Percentiles rank a stretch among this genome's conserved stretches.
Evolutionary conservation across 2,329 filamentous ascomycete species (phyloP).

Genomic region (Trematosphaeria pertusa): DNA sequence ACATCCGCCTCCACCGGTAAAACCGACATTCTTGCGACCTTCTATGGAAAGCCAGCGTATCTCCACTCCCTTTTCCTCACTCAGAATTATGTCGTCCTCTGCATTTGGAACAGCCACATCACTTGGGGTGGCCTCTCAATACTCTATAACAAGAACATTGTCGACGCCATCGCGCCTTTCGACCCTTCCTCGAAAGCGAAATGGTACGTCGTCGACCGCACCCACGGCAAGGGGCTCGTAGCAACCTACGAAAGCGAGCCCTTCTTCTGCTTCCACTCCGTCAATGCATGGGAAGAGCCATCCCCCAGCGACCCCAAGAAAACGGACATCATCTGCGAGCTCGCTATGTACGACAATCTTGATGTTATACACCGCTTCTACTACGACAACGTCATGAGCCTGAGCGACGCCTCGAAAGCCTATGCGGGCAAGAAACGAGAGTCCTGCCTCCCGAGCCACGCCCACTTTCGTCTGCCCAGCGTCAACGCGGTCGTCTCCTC

Average conservation of each 20-base stretch:
- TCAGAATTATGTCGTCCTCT: constrained; percentile 73
- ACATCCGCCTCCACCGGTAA: constrained; percentile 67
- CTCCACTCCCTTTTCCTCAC: constrained; percentile 85
- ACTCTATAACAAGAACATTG: constrained; percentile 69
- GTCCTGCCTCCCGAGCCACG: constrained; percentile 34
- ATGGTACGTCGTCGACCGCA: constrained; percentile 80
- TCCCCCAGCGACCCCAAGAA: constrained; percentile 42
- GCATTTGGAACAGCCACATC: constrained; percentile 72
- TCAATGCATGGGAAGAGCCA: constrained; percentile 76
- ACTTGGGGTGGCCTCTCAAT: constrained; percentile 65
- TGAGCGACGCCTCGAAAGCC: constrained; percentile 17
- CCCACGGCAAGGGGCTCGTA: constrained; percentile 67
- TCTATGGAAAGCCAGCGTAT: constrained; percentile 69
- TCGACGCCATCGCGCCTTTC: constrained; percentile 72
- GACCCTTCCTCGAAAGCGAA: constrained; percentile 62
- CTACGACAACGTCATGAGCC: constrained; percentile 55
- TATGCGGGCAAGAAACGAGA: constrained; percentile 33
- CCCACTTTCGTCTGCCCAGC: constrained; percentile 36
- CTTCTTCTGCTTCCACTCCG: constrained; percentile 79
- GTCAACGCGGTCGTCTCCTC: constrained; percentile 43
- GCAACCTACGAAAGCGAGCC: constrained; percentile 71
- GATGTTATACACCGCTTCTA: constrained; percentile 73
- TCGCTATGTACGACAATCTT: constrained; percentile 67
- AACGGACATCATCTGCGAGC: constrained; percentile 70
- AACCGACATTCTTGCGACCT: constrained; percentile 74